A percentile compares a stretch with the other conserved stretches of the same genome.
phyloP scores from a whole-genome alignment of 305 asterid genomes.

The Ilex paraguariensis region DNA sequence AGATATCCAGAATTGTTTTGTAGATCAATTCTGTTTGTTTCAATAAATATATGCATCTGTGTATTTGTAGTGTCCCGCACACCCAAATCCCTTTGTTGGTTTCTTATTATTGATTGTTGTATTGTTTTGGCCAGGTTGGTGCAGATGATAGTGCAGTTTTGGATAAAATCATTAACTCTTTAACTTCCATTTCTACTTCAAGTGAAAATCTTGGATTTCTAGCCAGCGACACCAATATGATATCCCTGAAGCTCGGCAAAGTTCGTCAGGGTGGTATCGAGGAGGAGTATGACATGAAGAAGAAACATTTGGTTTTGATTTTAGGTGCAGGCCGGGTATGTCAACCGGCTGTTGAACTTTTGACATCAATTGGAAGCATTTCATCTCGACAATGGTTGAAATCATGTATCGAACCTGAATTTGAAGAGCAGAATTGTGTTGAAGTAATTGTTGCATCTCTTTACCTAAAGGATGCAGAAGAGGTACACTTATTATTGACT shows the following conservation, averaged over 20 bases:
- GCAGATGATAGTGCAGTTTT: conserved; percentile 73
- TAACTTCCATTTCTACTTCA: conserved; percentile 67
- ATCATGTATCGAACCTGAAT: conserved; percentile 32
- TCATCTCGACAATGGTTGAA: conserved; percentile 43
- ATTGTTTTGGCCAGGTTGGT: conserved; percentile 58
- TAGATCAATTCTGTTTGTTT: neutral
- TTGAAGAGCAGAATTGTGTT: conserved; percentile 46
- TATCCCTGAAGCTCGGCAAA: conserved; percentile 61
- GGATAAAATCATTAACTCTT: conserved; percentile 67
- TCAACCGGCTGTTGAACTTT: conserved; percentile 90
- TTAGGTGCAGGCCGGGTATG: conserved; percentile 99
- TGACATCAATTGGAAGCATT: conserved; percentile 52
- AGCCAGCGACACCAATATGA: conserved; percentile 29
- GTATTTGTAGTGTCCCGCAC: neutral
- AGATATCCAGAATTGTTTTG: neutral
- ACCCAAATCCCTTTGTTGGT: neutral
- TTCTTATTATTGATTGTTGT: conserved; percentile 10
- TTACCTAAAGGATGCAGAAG: conserved; percentile 81
- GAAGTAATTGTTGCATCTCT: conserved; percentile 84
- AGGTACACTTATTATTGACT: conserved; percentile 36
- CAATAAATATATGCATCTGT: neutral
- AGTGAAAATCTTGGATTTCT: conserved; percentile 27
- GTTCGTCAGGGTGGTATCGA: conserved; percentile 28
- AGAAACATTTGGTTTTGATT: conserved; percentile 50
- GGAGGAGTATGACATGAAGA: conserved; percentile 36